phyloP scores from a whole-genome alignment of 768 basidiomycete species.

The Clitopilus passeckerianus region DNA sequence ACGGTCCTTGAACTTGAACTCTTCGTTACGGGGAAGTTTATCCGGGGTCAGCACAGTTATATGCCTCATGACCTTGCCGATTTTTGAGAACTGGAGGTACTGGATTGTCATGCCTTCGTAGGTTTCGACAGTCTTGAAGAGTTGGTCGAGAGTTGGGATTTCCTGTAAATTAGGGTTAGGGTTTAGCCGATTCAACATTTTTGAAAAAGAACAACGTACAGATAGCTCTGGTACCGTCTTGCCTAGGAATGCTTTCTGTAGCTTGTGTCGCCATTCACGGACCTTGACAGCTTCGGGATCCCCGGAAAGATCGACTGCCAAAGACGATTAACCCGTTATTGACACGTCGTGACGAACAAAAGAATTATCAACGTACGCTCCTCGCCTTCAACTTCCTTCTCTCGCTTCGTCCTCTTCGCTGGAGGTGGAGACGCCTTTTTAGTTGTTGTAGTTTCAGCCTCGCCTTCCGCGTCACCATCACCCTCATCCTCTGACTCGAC shows the following conservation, averaged over 20 bases:
- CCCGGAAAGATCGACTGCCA: slow-evolving; percentile 24
- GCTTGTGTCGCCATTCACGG: slow-evolving; percentile 76
- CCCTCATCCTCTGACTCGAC: slow-evolving; percentile 71
- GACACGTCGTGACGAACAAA: slow-evolving; percentile 3
- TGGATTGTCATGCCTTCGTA: slow-evolving; percentile 68
- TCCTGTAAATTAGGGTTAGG: slow-evolving; percentile 40
- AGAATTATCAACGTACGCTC: slow-evolving; percentile 42
- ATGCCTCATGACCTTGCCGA: slow-evolving; percentile 78
- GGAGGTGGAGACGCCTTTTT: slow-evolving; percentile 58
- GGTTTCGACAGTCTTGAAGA: slow-evolving; percentile 66
- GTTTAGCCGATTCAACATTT: neutral
- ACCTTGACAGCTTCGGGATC: slow-evolving; percentile 68
- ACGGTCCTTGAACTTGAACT: slow-evolving; percentile 56
- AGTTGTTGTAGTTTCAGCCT: slow-evolving; percentile 35
- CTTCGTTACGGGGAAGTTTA: slow-evolving; percentile 51
- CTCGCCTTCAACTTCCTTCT: slow-evolving; percentile 59
- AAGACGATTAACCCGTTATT: neutral
- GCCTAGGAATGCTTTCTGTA: slow-evolving; percentile 65
- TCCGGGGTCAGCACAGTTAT: slow-evolving; percentile 46
- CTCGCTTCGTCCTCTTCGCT: slow-evolving; percentile 56
- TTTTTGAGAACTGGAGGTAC: slow-evolving; percentile 72
- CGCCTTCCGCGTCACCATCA: slow-evolving; percentile 42
- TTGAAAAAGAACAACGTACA: slow-evolving; percentile 1
- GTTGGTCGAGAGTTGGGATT: slow-evolving; percentile 58
- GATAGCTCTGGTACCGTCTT: slow-evolving; percentile 12